These are phyloP conservation scores for Exophiala sp. DNA, from an alignment of 2,329 filamentous ascomycete genomes.

Conservation along the genomic window DNA sequence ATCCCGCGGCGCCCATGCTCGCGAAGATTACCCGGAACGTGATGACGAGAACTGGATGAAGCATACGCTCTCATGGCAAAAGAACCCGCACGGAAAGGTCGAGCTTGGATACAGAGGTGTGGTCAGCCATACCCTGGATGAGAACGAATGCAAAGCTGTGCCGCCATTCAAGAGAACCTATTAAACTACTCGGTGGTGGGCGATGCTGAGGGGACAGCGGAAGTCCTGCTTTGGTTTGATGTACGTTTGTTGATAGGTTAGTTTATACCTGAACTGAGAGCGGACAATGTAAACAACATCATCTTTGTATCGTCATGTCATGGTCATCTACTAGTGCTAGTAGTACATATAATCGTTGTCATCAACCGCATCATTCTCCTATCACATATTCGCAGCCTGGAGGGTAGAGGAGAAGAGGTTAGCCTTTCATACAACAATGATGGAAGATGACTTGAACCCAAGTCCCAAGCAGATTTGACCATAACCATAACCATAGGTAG, in stretches of 20 bases:
- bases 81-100: conserved; percentile 78
- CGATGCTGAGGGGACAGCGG: not conserved
- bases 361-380: conserved; percentile 41
- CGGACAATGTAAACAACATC: conserved; percentile 9
- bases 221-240: not conserved
- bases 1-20: conserved; percentile 91
- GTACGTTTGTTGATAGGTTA: not conserved
- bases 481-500: too few species aligned
- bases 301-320: not conserved
- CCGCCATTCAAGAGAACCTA: conserved; percentile 79
- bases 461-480: too few species aligned
- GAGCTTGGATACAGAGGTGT: conserved; percentile 83
- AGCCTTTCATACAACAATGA: too few species aligned
- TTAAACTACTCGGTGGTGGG: conserved; percentile 31
- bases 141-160: conserved; percentile 91
- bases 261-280: conserved; percentile 9
- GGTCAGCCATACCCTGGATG: conserved; percentile 76
- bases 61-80: conserved; percentile 96
- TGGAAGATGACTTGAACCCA: too few species aligned
- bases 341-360: too few species aligned
- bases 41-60: conserved; percentile 99
- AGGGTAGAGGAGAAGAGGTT: not conserved
- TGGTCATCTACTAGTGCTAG: not conserved
- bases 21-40: conserved; percentile 92
- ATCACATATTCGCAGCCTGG: conserved; percentile 56